Base-by-base conservation (phyloP, 2,329 filamentous ascomycete species). In the Calonectria pseudoturangicola region DNA sequence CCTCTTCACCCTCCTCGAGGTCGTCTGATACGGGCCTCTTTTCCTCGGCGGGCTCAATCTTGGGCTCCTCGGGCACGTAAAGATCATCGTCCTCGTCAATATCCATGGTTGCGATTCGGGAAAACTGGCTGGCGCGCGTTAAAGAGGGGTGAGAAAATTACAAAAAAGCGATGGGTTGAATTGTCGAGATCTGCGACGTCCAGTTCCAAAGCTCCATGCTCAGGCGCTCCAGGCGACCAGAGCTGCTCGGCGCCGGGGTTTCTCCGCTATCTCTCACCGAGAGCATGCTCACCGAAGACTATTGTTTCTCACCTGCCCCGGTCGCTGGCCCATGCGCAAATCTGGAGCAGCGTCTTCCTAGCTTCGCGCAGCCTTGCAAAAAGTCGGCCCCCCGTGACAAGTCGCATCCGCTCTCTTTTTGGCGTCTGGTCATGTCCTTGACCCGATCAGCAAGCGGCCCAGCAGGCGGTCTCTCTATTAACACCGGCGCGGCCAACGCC, bases 41-140 rank as follows among this genome's bases (percentile, higher is more conserved):
- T 21, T 81, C 79, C 10, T 82, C 78, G 16, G 77, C 74, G 12
- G 75, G 76, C 68, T 87, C 81, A 25, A 81, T 79, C 63, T 85
- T 85, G 47, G 87, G 85, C 82, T 92, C 90, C 72, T 92, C 91
- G 1, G 89, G 88, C 71, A 88, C 89, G 80, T 93, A 93, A 79
- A 93, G 91, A 82, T 93, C 91, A 75, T 93, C 91, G 64, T 92
- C 91, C 75, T 93, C 91, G 82, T 93, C 91, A 71, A 93, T 89
- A 80, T 93, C 91, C 90, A 93, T 93, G 27, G 75, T 87, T 80
- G 70, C 73, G 71, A 74, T 77, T 21, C 25, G 30, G 56, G 7
- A 16, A 50, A 27, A 8, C 36, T 21, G 2, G 5, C 15, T 56
- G 13, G 16, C 45, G 12, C 54, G 28, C 33, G 25, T 36, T 63